Evolutionary conservation across 2,329 filamentous ascomycete genomes (phyloP).

Genomic region (Cladorrhinum sp.): DNA sequence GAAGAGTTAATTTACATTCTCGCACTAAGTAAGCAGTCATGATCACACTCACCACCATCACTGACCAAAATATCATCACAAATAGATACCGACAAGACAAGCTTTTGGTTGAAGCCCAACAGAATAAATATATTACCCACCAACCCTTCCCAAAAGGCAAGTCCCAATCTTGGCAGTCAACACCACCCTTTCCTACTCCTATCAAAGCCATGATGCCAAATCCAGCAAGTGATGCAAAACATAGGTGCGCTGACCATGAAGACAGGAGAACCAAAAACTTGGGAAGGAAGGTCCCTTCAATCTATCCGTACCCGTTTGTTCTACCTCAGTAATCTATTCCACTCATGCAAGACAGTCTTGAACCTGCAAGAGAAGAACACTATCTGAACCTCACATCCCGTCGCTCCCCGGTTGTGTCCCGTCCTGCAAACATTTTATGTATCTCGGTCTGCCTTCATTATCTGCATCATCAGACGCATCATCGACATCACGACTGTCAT

Average conservation of each 20-base stretch:
- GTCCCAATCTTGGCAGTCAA: not conserved
- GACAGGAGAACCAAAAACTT: not conserved
- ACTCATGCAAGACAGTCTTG: not conserved
- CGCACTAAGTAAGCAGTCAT: not conserved
- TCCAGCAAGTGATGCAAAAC: not conserved
- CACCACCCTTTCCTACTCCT: not conserved
- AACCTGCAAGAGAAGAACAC: not conserved
- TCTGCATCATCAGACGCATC: not conserved
- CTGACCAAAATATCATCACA: too few relatives aligned
- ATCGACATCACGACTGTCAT: not conserved
- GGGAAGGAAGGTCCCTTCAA: not conserved
- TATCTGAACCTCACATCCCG: too few relatives aligned
- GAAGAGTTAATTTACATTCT: not conserved
- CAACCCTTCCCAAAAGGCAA: not conserved
- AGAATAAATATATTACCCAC: not conserved
- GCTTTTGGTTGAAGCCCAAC: not conserved
- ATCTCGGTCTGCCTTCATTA: not conserved
- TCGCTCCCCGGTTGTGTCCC: not conserved
- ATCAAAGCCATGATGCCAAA: not conserved
- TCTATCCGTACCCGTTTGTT: not conserved
- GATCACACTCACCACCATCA: not conserved
- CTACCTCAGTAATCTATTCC: not conserved
- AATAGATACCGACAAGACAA: not conserved
- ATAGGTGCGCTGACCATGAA: not conserved
- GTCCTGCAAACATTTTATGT: not conserved